These are phyloP conservation scores for Wickerhamiella vanderwaltii DNA, from an alignment of 805 yeast genomes.

Conservation along the genomic window DNA sequence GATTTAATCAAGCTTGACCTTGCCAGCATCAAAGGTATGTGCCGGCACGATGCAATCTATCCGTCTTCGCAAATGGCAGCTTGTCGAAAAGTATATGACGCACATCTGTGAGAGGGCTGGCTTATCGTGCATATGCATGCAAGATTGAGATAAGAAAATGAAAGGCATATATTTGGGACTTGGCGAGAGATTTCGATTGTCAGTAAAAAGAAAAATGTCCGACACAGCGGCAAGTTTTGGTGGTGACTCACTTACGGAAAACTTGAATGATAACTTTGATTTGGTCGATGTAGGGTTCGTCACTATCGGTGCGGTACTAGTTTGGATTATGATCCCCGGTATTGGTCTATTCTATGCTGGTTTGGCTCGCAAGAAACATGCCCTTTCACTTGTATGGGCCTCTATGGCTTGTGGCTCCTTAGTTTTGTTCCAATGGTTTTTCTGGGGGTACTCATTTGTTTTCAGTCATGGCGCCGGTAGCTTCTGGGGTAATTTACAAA, in stretches of 20 bases:
- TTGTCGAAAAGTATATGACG: too few species aligned
- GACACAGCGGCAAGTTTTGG: slow-evolving; percentile 38
- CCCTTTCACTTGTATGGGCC: slow-evolving; percentile 89
- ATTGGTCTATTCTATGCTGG: slow-evolving; percentile 90
- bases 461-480: slow-evolving; percentile 59
- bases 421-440: slow-evolving; percentile 90
- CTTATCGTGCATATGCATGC: background rate
- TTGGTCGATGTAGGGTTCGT: slow-evolving; percentile 76
- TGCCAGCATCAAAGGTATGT: too few species aligned
- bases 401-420: slow-evolving; percentile 78
- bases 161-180: too few species aligned
- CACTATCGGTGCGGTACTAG: slow-evolving; percentile 63
- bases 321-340: slow-evolving; percentile 96
- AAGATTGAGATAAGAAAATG: too few species aligned
- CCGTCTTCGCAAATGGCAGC: too few species aligned
- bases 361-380: slow-evolving; percentile 86
- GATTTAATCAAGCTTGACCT: too few species aligned
- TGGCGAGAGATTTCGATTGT: too few species aligned
- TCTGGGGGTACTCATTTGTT: slow-evolving; percentile 92
- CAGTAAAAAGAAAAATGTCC: too few species aligned
- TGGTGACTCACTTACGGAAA: slow-evolving; percentile 62
- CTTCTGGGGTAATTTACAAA: slow-evolving; percentile 69
- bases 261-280: slow-evolving; percentile 52
- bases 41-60: too few species aligned
- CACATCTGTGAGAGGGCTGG: too few species aligned